Evolutionary conservation across 2,329 filamentous ascomycete genomes (phyloP).

Genomic region (Purpureocillium takamizusanense): DNA sequence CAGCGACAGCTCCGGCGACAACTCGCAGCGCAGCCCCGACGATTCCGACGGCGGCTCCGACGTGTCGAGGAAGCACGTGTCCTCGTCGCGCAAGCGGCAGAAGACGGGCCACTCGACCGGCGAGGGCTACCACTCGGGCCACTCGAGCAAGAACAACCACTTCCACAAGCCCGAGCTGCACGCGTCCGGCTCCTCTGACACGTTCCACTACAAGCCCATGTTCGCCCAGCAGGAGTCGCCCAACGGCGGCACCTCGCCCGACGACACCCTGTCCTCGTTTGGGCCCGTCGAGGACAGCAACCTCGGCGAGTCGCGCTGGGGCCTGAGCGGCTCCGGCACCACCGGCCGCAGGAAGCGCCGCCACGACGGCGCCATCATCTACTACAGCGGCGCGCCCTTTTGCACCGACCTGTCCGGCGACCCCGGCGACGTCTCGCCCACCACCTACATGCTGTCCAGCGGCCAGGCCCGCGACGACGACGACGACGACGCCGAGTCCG

Average conservation of each 20-base stretch:
- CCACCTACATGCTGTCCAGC: conserved; percentile 39
- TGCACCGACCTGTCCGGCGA: conserved; percentile 73
- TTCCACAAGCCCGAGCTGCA: conserved; percentile 29
- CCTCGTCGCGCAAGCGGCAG: conserved; percentile 30
- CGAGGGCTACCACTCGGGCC: conserved; percentile 22
- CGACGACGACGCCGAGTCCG: conserved; percentile 8
- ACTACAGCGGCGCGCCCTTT: conserved; percentile 72
- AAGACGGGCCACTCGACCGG: conserved; percentile 28
- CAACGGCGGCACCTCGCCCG: conserved; percentile 35
- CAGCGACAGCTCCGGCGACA: conserved; percentile 50
- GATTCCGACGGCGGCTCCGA: conserved; percentile 42
- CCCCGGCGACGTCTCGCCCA: conserved; percentile 35
- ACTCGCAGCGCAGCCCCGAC: conserved; percentile 36
- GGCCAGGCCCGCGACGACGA: conserved; percentile 24
- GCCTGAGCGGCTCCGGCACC: conserved; percentile 36
- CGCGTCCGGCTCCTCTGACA: conserved; percentile 29
- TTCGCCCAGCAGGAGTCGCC: conserved; percentile 44
- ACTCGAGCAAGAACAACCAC: conserved; percentile 26
- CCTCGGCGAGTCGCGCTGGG: conserved; percentile 36
- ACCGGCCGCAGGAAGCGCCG: conserved; percentile 43
- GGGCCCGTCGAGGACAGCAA: conserved; percentile 39
- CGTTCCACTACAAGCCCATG: conserved; percentile 56
- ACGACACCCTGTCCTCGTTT: conserved; percentile 41
- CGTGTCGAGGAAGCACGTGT: conserved; percentile 28
- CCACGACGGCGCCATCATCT: conserved; percentile 69